A percentile compares a stretch with the other conserved stretches of the same genome.
Evolutionary conservation across 139 green algal genomes (phyloP).

Genomic region (Chlorella sorokiniana): DNA sequence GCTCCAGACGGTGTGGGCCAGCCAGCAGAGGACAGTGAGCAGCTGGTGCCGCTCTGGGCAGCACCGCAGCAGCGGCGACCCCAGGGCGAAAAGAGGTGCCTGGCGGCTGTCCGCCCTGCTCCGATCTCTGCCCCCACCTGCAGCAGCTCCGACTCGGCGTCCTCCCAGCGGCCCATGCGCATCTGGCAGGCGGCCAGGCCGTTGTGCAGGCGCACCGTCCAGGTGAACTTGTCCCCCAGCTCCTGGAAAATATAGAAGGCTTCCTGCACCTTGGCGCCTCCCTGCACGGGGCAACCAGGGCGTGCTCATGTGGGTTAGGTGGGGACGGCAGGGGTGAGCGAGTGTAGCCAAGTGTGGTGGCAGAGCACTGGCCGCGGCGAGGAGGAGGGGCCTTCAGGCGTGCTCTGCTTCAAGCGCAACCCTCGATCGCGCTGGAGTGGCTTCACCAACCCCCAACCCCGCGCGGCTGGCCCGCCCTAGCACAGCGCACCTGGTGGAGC

Average conservation of each 20-base stretch:
- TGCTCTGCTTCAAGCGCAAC: too few relatives aligned
- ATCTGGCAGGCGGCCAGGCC: slow-evolving; percentile 89
- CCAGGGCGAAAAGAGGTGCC: background rate
- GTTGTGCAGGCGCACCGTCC: slow-evolving; percentile 89
- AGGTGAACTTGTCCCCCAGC: slow-evolving; percentile 94
- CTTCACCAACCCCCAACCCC: slow-evolving; percentile 84
- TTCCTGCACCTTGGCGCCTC: slow-evolving; percentile 94
- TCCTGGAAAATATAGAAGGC: slow-evolving; percentile 96
- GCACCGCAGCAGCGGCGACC: background rate
- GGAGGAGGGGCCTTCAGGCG: too few relatives aligned
- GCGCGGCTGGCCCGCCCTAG: slow-evolving; percentile 42
- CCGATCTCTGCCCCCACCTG: slow-evolving; percentile 63
- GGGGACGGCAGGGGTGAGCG: too few relatives aligned
- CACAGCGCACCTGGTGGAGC: slow-evolving; percentile 73
- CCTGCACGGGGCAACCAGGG: slow-evolving; percentile 61
- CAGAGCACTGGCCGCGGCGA: too few relatives aligned
- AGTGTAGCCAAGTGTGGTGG: too few relatives aligned
- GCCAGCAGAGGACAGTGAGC: too few relatives aligned
- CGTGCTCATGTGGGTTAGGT: too few relatives aligned
- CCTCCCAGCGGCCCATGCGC: slow-evolving; percentile 84
- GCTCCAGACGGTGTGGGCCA: too few relatives aligned
- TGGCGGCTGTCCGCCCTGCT: slow-evolving; percentile 21
- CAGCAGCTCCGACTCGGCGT: slow-evolving; percentile 70
- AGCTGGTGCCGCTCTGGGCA: too few relatives aligned
- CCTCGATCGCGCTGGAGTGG: background rate